phyloP scores from a whole-genome alignment of 768 basidiomycete genomes.

The Mycena sanguinolenta region DNA sequence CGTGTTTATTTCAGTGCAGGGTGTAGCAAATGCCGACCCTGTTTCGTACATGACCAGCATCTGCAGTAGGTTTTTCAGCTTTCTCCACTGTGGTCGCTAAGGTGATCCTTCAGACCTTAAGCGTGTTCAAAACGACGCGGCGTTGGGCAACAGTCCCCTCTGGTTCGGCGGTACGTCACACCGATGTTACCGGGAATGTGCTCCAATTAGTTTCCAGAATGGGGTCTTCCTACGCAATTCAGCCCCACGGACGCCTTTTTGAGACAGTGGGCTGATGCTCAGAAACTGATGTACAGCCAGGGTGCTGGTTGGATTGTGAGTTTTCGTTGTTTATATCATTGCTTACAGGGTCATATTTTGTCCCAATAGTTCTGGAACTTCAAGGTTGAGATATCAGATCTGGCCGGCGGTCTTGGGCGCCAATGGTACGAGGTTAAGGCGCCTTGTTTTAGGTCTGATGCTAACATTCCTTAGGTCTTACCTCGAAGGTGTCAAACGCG shows the following conservation, averaged over 20 bases:
- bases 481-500: constrained; percentile 67
- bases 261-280: constrained; percentile 71
- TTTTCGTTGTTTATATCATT: constrained; percentile 2
- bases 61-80: constrained; percentile 68
- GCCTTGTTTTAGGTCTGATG: background rate
- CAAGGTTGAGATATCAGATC: constrained; percentile 70
- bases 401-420: constrained; percentile 64
- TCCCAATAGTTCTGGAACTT: constrained; percentile 76
- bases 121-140: constrained; percentile 63
- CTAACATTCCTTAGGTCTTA: constrained; percentile 68
- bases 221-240: constrained; percentile 70
- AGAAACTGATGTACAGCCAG: constrained; percentile 67
- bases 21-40: constrained; percentile 75
- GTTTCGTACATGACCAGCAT: constrained; percentile 74
- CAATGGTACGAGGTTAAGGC: constrained; percentile 66
- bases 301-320: constrained; percentile 71
- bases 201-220: constrained; percentile 52
- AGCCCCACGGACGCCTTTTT: constrained; percentile 66
- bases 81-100: background rate
- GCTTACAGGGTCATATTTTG: background rate
- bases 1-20: constrained; percentile 52
- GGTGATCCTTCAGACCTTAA: constrained; percentile 62
- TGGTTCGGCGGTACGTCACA: constrained; percentile 56
- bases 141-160: constrained; percentile 59
- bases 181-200: background rate